Base-by-base conservation (phyloP, 352 stramenopile genomes). In the Nothophytophthora sp. region DNA sequence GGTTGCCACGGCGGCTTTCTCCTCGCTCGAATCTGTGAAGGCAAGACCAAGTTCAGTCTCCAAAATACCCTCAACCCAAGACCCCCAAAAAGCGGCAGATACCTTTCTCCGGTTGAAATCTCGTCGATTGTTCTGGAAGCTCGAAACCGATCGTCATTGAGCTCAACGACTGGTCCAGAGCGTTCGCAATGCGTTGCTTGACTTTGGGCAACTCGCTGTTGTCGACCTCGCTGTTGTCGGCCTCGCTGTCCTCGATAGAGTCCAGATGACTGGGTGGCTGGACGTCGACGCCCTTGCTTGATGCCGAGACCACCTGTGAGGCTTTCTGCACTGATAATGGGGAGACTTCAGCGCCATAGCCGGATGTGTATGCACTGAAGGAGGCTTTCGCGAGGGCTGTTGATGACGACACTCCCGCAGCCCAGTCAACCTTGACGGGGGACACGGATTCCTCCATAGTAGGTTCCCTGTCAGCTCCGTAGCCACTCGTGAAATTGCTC, bases 401-500 rank as follows among this genome's bases (percentile, higher is more conserved):
- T n/a, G 8, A 19, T 9, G 36, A 28, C 24, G 25, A 19, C 10
- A 25, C 24, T 33, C 0, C 24, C 5, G 5, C 12, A 4, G 5
- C 23, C 18, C 20, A 30, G 24, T 10, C 15, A 8, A 20, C 37
- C 24, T 32, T 19, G 37, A 18, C 22, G 6, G 18, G 9, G 22
- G 37, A 15, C 12, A 18, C 23, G 12, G 29, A 3, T 4, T n/a
- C n/a, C n/a, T n/a, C n/a, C n/a, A n/a, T 23, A 33, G 23, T 18
- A 18, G 38, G 11, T 16, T 24, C 29, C 23, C 55, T 50, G 1
- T 13, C 23, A 20, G 38, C 33, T 22, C 48, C 44, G 10, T 65
- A 69, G 36, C 54, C 54, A 19, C 48, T 61, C n/a, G 39, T 57
- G 27, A 61, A 65, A 11, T 24, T 49, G 42, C 63, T 81, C 49